Conservation (phyloP, 1,284 basidiomycete genomes). For the Cutaneotrichosporon sp. region DNA sequence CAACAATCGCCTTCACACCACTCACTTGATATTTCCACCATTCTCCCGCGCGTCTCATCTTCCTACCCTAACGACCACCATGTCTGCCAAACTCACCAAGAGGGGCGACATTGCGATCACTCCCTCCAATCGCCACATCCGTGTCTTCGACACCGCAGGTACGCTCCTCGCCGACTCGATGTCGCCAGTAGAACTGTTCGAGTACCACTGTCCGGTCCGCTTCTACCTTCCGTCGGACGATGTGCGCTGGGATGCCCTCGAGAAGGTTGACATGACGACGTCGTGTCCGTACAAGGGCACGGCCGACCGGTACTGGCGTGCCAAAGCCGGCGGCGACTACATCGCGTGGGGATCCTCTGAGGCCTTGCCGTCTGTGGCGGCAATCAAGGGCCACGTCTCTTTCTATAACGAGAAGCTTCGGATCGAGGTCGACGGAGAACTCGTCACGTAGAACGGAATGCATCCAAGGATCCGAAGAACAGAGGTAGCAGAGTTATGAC, state of each 20-base stretch:
- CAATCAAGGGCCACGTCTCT: constrained; percentile 13
- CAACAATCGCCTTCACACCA: neutral
- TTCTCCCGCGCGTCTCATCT: neutral
- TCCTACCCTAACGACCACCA: neutral
- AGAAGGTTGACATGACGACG: constrained; percentile 3
- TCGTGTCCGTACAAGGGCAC: constrained; percentile 22
- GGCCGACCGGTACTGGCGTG: constrained; percentile 17
- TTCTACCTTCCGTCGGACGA: constrained; percentile 15
- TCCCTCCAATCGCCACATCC: constrained; percentile 6
- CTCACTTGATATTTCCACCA: neutral
- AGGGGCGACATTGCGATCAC: constrained; percentile 13
- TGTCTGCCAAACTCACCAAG: constrained; percentile 7
- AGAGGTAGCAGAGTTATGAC: too few relatives aligned
- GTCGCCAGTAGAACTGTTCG: constrained; percentile 10
- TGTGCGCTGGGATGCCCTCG: constrained; percentile 10
- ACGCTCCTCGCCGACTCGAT: constrained; percentile 12
- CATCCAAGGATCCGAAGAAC: neutral
- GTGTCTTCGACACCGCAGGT: constrained; percentile 2
- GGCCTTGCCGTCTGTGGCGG: neutral
- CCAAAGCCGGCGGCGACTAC: neutral
- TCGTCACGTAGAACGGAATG: neutral
- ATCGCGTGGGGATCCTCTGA: constrained; percentile 17
- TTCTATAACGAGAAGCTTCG: constrained; percentile 17
- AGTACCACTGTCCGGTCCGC: constrained; percentile 14
- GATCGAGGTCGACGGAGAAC: constrained; percentile 15